phyloP scores from a whole-genome alignment of 495 filamentous ascomycete species.

The Aspergillus haitiensis region DNA sequence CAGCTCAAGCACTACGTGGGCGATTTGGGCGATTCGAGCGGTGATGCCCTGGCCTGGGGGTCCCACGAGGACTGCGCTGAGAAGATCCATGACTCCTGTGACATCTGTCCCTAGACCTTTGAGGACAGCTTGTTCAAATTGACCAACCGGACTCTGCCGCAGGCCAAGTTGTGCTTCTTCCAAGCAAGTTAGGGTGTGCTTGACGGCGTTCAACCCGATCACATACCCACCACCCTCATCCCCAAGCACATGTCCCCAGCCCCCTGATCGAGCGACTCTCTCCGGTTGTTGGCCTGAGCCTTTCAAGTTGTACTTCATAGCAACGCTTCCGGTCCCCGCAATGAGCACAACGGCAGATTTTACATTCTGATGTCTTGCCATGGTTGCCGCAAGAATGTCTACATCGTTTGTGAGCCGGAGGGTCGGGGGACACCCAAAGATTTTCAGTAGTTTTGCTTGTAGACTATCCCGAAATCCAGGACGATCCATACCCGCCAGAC shows the following conservation, averaged over 20 bases:
- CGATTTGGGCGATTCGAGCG: not conserved
- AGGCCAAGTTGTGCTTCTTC: not conserved
- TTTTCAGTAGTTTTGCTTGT: conserved; percentile 20
- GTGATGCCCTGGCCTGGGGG: not conserved
- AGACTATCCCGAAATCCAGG: conserved; percentile 21
- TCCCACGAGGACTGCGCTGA: not conserved
- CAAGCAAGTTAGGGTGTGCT: conserved; percentile 24
- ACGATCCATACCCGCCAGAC: conserved; percentile 33
- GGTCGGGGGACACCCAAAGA: conserved; percentile 21
- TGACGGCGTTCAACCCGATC: conserved; percentile 35
- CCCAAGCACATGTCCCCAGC: conserved; percentile 41
- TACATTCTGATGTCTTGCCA: conserved; percentile 15
- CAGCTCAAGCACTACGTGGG: not conserved
- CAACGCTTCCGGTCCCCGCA: not conserved
- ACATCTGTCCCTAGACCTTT: not conserved
- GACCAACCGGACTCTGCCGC: not conserved
- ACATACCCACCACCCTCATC: conserved; percentile 41
- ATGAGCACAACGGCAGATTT: conserved; percentile 33
- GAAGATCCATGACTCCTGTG: not conserved
- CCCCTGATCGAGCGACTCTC: conserved; percentile 37
- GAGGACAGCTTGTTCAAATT: not conserved
- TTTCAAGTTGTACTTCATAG: conserved; percentile 26
- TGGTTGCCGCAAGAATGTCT: conserved; percentile 28
- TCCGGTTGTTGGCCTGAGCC: conserved; percentile 35
- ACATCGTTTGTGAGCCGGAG: conserved; percentile 36